phyloP scores from a whole-genome alignment of 2,329 filamentous ascomycete genomes.

The Arthrobotrys iridis region DNA sequence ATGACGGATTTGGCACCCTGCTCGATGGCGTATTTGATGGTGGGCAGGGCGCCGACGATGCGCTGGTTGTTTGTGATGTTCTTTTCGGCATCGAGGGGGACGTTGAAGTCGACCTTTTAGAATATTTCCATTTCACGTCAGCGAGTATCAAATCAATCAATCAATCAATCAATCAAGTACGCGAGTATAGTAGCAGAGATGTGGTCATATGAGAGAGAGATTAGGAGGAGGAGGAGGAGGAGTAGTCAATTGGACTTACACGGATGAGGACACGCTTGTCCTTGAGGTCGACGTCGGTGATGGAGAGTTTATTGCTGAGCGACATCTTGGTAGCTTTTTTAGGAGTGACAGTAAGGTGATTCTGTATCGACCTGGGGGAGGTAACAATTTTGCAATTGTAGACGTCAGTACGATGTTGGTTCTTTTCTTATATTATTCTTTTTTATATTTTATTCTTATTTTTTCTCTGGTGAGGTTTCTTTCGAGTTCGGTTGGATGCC shows the following conservation, averaged over 20 bases:
- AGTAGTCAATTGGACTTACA: slow-evolving; percentile 69
- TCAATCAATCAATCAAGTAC: no score
- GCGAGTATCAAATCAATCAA: no score
- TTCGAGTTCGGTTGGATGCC: neutral
- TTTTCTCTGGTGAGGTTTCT: no score
- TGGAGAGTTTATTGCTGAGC: slow-evolving; percentile 97
- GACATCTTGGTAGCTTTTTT: slow-evolving; percentile 87
- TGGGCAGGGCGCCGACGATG: slow-evolving; percentile 93
- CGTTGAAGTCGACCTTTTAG: slow-evolving; percentile 94
- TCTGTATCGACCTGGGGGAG: no score
- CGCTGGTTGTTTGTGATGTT: slow-evolving; percentile 94
- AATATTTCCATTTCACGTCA: no score
- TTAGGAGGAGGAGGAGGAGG: neutral
- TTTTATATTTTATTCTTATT: no score
- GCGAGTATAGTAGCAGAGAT: neutral
- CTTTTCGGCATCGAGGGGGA: slow-evolving; percentile 85
- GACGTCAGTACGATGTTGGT: no score
- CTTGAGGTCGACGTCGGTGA: slow-evolving; percentile 95
- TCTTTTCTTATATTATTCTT: no score
- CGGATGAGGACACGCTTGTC: slow-evolving; percentile 98
- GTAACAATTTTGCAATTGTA: neutral
- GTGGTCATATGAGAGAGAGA: neutral
- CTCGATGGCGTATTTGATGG: slow-evolving; percentile 92
- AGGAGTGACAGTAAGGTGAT: no score
- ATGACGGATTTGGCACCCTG: slow-evolving; percentile 90